Base-by-base conservation (phyloP, 202 grass and related monocot species). In the Panicum hallii region DNA sequence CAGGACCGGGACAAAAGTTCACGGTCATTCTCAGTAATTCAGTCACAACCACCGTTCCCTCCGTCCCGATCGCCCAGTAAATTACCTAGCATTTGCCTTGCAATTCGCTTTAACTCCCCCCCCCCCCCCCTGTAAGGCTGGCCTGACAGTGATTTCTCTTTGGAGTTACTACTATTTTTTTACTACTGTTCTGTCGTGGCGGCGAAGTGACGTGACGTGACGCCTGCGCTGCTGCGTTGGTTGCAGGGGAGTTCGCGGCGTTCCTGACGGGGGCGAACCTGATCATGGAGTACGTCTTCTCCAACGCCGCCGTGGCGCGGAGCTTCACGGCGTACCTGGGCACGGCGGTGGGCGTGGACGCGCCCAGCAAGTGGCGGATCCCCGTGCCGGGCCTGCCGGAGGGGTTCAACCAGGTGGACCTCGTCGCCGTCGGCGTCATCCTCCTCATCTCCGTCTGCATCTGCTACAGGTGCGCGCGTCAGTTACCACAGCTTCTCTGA, bases 281-380 rank as follows among this genome's bases (percentile, higher is more conserved):
- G 73, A 86, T 99, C 82, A 99, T 96, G 97, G 97, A 99, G 82
- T 99, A 99, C 85, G 97, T 99, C 41, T 92, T 99, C 91, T 99
- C 97, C 52, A 99, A 99, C 91, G 97, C 97, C 38, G 97, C 97
- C 52, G 97, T 99, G 57, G 93, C 97, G 5, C 77, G 97, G 40
- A 94, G 97, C 85, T 99, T 99, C 89, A 99, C 97, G 66, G 93
- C 97, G 43, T 99, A 99, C 77, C 84, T 99, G 19, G 93, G 97
- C 83, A 90, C 97, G 20, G 91, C 97, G 11, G 90, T 92, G 9
- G 91, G 93, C 69, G 91, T 96, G 12, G 88, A 93, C 61, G 78
- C 86, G 49, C 62, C 91, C 0, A 81, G 69, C 82, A 87, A 84
- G 78, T 99, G 97, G 97, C 89, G 97, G 61, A 79, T 96, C 82